Conservation (phyloP, 2,329 filamentous ascomycete species). For the Colletotrichum sp. region DNA sequence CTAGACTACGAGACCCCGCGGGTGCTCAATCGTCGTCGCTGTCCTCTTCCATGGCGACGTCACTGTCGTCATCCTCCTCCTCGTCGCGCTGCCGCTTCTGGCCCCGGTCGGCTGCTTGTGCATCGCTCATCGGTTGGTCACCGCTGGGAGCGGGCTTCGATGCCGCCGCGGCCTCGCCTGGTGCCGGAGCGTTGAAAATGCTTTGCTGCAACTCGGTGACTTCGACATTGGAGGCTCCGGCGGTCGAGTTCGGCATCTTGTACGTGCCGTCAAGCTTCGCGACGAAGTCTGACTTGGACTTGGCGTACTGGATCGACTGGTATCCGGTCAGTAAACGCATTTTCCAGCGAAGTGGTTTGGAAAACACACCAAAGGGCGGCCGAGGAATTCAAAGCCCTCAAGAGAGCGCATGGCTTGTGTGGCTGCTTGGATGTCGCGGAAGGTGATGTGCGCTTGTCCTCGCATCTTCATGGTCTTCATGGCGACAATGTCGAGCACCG, state of each 20-base stretch:
- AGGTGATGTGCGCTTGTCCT: slow-evolving; percentile 93
- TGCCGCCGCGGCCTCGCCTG: slow-evolving; percentile 48
- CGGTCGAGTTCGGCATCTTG: slow-evolving; percentile 63
- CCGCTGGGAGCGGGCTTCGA: slow-evolving; percentile 52
- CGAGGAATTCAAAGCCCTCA: slow-evolving; percentile 86
- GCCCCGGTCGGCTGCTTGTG: slow-evolving; percentile 61
- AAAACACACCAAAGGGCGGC: slow-evolving; percentile 76
- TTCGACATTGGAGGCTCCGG: slow-evolving; percentile 58
- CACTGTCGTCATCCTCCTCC: slow-evolving; percentile 72
- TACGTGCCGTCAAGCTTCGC: slow-evolving; percentile 93
- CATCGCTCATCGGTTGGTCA: slow-evolving; percentile 56
- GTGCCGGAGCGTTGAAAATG: slow-evolving; percentile 74
- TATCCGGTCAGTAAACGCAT: slow-evolving; percentile 11
- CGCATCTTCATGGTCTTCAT: slow-evolving; percentile 92
- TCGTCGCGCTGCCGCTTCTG: slow-evolving; percentile 75
- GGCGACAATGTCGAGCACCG: slow-evolving; percentile 89
- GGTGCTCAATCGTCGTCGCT: slow-evolving; percentile 70
- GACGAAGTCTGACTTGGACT: slow-evolving; percentile 85
- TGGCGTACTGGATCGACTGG: slow-evolving; percentile 90
- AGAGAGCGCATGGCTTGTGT: slow-evolving; percentile 92
- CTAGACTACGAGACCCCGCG: not conserved
- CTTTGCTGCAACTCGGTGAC: slow-evolving; percentile 79
- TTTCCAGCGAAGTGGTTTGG: not conserved
- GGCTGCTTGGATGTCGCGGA: slow-evolving; percentile 86
- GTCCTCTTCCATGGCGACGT: slow-evolving; percentile 72